These are phyloP conservation scores for Fusarium papillatum DNA, from an alignment of 2,329 filamentous ascomycete species.

Conservation along the genomic window DNA sequence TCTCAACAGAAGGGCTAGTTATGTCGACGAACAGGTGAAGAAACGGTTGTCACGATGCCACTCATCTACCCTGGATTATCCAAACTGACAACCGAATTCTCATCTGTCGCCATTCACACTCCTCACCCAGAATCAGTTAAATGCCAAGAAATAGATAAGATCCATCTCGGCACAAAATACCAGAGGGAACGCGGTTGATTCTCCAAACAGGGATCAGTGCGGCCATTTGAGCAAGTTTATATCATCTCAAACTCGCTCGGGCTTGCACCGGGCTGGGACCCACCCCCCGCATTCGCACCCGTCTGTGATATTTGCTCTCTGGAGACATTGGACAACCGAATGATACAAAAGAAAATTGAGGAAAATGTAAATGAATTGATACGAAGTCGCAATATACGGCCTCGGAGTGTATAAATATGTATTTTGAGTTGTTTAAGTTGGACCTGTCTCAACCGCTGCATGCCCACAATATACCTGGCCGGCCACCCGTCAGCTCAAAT, in stretches of 20 bases:
- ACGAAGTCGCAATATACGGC: not conserved
- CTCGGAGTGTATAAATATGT: too few relatives aligned
- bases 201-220: slow-evolving; percentile 42
- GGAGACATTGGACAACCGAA: not conserved
- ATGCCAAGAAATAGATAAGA: not conserved
- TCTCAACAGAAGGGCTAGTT: rapidly evolving
- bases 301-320: not conserved
- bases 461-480: not conserved
- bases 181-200: not conserved
- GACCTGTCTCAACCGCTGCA: not conserved
- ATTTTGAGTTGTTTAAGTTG: not conserved
- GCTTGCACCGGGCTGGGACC: slow-evolving; percentile 20
- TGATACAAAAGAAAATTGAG: not conserved
- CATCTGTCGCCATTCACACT: not conserved
- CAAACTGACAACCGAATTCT: not conserved
- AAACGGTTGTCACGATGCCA: not conserved
- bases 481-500: slow-evolving; percentile 27
- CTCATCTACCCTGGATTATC: slow-evolving; percentile 21
- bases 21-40: not conserved
- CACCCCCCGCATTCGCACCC: slow-evolving; percentile 27
- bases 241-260: slow-evolving; percentile 30
- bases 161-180: not conserved
- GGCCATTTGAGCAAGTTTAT: slow-evolving; percentile 59
- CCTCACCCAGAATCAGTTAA: not conserved
- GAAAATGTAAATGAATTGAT: not conserved